phyloP scores from a whole-genome alignment of 192 early-diverging fungal genomes.

The Rhizophagus sp. region DNA sequence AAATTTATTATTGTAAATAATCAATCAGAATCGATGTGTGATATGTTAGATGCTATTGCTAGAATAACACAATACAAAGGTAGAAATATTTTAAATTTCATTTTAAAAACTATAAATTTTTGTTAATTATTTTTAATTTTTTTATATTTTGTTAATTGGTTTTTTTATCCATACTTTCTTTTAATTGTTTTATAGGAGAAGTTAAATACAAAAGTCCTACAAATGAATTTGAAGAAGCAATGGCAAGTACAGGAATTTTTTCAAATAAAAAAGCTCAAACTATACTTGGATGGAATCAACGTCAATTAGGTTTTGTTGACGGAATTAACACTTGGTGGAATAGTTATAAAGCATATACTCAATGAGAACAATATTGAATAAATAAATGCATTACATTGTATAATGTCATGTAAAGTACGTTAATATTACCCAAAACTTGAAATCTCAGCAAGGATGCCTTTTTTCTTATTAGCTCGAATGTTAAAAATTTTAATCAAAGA shows the following conservation, averaged over 20 bases:
- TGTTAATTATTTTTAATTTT: no score
- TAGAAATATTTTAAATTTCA: not conserved
- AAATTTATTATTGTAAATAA: slow-evolving; percentile 37
- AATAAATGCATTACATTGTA: not conserved
- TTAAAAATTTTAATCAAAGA: no score
- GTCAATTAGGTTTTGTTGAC: slow-evolving; percentile 22
- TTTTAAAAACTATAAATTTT: not conserved
- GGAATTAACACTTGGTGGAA: slow-evolving; percentile 26
- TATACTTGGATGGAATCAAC: slow-evolving; percentile 34
- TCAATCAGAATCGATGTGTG: slow-evolving; percentile 32
- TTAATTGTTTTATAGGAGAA: not conserved
- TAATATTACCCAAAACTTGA: no score
- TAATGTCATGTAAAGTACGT: no score
- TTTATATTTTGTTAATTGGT: no score
- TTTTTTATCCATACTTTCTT: no score
- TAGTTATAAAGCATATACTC: slow-evolving; percentile 10
- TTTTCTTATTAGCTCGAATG: no score
- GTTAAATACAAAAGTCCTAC: not conserved
- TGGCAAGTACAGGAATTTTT: not conserved
- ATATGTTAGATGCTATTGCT: slow-evolving; percentile 33
- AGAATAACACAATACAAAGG: slow-evolving; percentile 30
- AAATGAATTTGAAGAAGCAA: slow-evolving; percentile 4
- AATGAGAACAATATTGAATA: not conserved
- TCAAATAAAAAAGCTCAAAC: slow-evolving; percentile 25
- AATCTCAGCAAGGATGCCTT: no score